Base-by-base conservation (phyloP, 2,329 filamentous ascomycete genomes). In the Emydomyces testavorans region DNA sequence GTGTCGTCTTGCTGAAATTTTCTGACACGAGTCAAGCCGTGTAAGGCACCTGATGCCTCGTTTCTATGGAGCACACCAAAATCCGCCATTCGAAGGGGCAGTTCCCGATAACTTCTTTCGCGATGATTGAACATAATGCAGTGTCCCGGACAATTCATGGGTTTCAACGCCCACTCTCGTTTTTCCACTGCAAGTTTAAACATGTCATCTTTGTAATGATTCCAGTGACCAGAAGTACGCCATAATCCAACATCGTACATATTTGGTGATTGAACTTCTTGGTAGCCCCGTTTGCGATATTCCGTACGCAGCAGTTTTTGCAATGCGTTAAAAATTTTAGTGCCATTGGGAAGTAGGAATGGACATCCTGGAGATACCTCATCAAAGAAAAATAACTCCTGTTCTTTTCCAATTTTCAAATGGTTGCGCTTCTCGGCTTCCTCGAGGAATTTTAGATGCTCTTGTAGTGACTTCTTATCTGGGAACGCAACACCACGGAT, bases 361-460 rank as follows among this genome's bases (percentile, higher is more conserved):
- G 83, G 81, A 15, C 86, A 92, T 28, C 92, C 92, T 1, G 92
- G 92, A n/a, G 89, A 95, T 58, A 82, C 75, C 54, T 93, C 85
- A 61, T 93, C 83, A 72, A 95, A 98, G 74, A 95, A 93, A 75
- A 94, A 98, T 6, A 98, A 80, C 64, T 96, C 90, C 66, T 98
- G 92, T 54, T 96, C 89, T 62, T 83, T 85, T 54, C 89, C 92
- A 56, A 98, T 89, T 70, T 85, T 87, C 56, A 90, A 77, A 64
- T 98, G 92, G 62, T 96, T 92, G 54, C 92, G 83, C 75, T 94
- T 94, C 52, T 92, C 90, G n/a, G 92, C 92, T 70, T 98, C 92
- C 60, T 94, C 90, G 24, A 98, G 76, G 70, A 94, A 93, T 62
- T 90, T 88, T 70, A 94, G 82, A 72, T 96, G 88, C 60, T 93